Conservation (phyloP, 495 filamentous ascomycete species). For the Penicillium tannophilum region DNA sequence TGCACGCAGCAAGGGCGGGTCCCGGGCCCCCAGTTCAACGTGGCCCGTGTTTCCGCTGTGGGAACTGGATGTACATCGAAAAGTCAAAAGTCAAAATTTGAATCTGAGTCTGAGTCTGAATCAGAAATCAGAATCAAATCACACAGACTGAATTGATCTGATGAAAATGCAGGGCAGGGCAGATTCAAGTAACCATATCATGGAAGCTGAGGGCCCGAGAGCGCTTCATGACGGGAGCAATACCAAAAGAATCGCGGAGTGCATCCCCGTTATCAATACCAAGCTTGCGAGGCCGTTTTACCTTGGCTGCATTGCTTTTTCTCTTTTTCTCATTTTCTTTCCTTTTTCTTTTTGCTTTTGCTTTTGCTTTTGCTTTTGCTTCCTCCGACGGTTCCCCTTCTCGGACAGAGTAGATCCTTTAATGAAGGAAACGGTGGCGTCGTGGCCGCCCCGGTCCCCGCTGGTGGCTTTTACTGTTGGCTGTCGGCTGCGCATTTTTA, state of each 20-base stretch:
- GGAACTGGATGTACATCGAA: conserved; percentile 5
- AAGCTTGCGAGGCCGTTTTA: neutral
- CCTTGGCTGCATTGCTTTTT: neutral
- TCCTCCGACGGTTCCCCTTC: conserved; percentile 16
- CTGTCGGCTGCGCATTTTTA: neutral
- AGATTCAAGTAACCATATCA: no score
- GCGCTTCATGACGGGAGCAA: neutral
- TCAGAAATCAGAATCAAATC: neutral
- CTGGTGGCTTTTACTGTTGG: neutral
- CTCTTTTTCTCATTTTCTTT: neutral
- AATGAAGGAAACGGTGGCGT: conserved; percentile 8
- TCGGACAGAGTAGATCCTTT: conserved; percentile 1
- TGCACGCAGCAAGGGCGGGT: conserved; percentile 24
- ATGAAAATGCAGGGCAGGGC: no score
- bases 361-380: conserved; percentile 1
- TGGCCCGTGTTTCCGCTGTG: conserved; percentile 18
- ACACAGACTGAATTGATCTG: neutral
- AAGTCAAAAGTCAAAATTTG: neutral
- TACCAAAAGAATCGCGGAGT: conserved; percentile 15
- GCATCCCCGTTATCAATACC: neutral
- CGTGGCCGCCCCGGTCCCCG: neutral
- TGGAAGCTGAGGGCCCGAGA: conserved; percentile 2
- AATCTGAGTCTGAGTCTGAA: neutral
- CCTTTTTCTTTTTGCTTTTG: neutral
- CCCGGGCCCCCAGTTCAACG: conserved; percentile 18